Base-by-base conservation (phyloP, 768 basidiomycete genomes). In the Leucosporidium yakuticum region DNA sequence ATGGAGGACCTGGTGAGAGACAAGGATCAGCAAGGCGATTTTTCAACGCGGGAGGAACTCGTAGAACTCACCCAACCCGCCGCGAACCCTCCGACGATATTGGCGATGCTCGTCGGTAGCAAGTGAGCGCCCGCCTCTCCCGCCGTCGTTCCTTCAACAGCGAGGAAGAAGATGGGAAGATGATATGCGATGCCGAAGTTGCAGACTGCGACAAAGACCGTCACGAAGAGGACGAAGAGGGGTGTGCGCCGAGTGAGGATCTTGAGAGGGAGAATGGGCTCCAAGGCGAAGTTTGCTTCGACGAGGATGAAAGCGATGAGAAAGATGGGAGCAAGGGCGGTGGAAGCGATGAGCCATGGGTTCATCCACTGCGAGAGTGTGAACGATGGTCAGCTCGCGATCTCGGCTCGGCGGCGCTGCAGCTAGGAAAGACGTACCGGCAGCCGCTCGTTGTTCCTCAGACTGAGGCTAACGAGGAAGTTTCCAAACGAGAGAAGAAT, bases 271-370 rank as follows among this genome's bases (percentile, higher is more conserved):
- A 98, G 88, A 61, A 96, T 51, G 14, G 64, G 64, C 36, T 65
- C 64, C 77, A 87, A 88, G 4, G 84, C 83, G 6, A 89, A 85
- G 81, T 84, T 85, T 69, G 83, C 85, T 79, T 98, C 95, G 32
- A 90, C 88, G 59, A 85, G 76, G 47, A 94, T 75, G 78, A 98
- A 97, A 7, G 81, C 71, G 7, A 80, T 71, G 17, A 82, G 81
- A 63, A 82, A 87, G 27, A 87, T 66, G 51, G 79, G 77, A 74
- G 90, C 87, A 51, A 80, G 76, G 58, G 81, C 64, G 56, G 94
- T 79, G 60, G 91, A 81, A 21, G 85, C 84, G 70, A 75, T 77
- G 64, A 97, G 85, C 31, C 85, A 76, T 19, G 88, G 88, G 78
- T 90, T 81, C 6, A 84, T 68, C 76, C 89, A 65, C 64, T 62